Percentiles rank a stretch among this genome's conserved stretches.
Evolutionary conservation across 2,329 filamentous ascomycete genomes (phyloP).

Genomic region (Hypoxylon sp.): DNA sequence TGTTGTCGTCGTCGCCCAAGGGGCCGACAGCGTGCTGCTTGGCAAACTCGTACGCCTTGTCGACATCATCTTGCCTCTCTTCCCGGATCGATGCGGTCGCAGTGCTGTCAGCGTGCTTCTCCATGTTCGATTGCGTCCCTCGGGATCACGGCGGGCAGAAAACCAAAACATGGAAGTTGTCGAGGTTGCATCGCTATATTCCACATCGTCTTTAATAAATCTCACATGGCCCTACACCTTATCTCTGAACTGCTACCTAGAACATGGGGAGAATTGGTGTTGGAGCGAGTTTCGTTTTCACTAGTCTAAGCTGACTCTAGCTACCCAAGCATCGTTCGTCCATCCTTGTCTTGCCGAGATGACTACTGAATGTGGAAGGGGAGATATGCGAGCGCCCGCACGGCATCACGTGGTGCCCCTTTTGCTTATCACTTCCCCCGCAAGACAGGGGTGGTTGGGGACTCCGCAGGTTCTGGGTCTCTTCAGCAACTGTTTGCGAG

Average conservation of each 20-base stretch:
- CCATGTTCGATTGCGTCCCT: conserved; percentile 24
- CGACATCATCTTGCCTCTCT: conserved; percentile 31
- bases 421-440: conserved; percentile 19
- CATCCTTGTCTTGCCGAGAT: conserved; percentile 17
- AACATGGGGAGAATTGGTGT: conserved; percentile 16
- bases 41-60: conserved; percentile 45
- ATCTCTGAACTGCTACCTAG: conserved; percentile 16
- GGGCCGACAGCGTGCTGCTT: conserved; percentile 39
- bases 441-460: neutral
- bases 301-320: conserved; percentile 13
- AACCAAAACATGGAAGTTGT: conserved; percentile 8
- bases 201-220: conserved; percentile 28
- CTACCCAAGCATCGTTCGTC: conserved; percentile 20
- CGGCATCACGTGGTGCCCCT: conserved; percentile 13
- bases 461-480: conserved; percentile 6
- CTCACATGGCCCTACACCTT: conserved; percentile 10
- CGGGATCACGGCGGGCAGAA: conserved; percentile 5
- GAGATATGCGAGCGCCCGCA: conserved; percentile 16
- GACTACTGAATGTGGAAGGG: conserved; percentile 14
- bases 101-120: conserved; percentile 33
- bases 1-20: conserved; percentile 42
- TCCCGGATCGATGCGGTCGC: conserved; percentile 31
- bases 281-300: conserved; percentile 21
- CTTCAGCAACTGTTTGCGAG: conserved; percentile 9
- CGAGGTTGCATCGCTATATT: conserved; percentile 26